phyloP scores from a whole-genome alignment of 2,329 filamentous ascomycete genomes.

The Colletotrichum sublineola region DNA sequence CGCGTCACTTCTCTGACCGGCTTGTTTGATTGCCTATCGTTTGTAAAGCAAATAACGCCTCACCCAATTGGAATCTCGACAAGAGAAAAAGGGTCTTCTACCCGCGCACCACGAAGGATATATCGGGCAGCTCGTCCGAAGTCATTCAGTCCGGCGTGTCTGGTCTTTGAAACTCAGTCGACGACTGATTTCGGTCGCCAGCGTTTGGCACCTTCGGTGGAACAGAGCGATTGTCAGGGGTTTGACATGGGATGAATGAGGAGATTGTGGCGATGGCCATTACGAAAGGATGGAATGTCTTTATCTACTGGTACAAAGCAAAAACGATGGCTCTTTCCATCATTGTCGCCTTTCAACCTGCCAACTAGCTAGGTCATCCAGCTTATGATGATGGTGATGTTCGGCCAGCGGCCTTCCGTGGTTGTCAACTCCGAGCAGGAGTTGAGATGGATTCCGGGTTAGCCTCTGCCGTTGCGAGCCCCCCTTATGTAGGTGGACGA shows the following conservation, averaged over 20 bases:
- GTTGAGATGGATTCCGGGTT: conserved; percentile 23
- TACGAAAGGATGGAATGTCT: conserved; percentile 13
- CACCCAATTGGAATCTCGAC: background rate
- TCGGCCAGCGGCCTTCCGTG: conserved; percentile 35
- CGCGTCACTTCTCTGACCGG: conserved; percentile 1
- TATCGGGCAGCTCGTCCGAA: background rate
- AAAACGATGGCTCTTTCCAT: conserved; percentile 10
- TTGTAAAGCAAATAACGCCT: background rate
- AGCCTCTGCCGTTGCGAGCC: conserved; percentile 26
- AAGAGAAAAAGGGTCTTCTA: background rate
- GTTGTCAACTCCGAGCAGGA: conserved; percentile 35
- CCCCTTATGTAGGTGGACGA: conserved; percentile 27
- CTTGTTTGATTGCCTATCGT: conserved; percentile 1
- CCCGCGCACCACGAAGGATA: background rate
- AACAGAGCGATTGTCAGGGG: conserved; percentile 8
- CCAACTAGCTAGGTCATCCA: background rate
- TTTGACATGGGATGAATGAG: conserved; percentile 26
- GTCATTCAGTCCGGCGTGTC: conserved; percentile 2
- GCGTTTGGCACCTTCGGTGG: background rate
- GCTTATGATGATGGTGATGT: background rate
- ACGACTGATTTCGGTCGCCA: conserved; percentile 12
- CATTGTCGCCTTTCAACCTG: too few relatives aligned
- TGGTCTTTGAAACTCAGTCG: background rate
- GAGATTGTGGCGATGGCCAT: conserved; percentile 19
- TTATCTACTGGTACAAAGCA: conserved; percentile 7